phyloP scores from a whole-genome alignment of 768 basidiomycete species.

The Rhizopogon roseolus region DNA sequence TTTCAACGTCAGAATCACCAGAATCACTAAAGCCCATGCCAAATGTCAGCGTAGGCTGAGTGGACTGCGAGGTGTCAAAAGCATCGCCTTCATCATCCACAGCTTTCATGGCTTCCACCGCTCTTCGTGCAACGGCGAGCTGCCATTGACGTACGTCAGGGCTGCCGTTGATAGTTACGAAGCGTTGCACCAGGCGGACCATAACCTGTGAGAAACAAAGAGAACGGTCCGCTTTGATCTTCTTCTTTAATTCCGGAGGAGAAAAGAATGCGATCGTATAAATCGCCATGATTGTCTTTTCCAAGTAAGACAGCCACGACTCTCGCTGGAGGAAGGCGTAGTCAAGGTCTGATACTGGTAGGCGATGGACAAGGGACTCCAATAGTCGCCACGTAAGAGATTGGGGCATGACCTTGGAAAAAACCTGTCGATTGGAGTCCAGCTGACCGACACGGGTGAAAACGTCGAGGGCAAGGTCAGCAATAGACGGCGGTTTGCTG shows the following conservation, averaged over 20 bases:
- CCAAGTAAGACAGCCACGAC: slow-evolving; percentile 71
- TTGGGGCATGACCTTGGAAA: slow-evolving; percentile 58
- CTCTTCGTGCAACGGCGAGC: slow-evolving; percentile 54
- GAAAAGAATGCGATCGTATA: slow-evolving; percentile 86
- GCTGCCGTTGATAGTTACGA: slow-evolving; percentile 41
- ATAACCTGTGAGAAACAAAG: slow-evolving; percentile 70
- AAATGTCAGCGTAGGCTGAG: slow-evolving; percentile 61
- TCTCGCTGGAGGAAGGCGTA: slow-evolving; percentile 62
- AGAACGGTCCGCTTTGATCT: slow-evolving; percentile 57
- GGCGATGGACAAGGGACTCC: slow-evolving; percentile 68
- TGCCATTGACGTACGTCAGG: slow-evolving; percentile 52
- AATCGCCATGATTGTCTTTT: slow-evolving; percentile 75
- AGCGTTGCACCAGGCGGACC: slow-evolving; percentile 65
- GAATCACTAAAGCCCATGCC: slow-evolving; percentile 84
- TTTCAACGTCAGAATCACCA: slow-evolving; percentile 59
- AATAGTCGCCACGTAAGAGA: slow-evolving; percentile 58
- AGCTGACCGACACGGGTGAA: slow-evolving; percentile 74
- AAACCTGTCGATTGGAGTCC: slow-evolving; percentile 74
- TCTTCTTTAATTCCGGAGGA: slow-evolving; percentile 66
- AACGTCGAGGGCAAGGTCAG: slow-evolving; percentile 78
- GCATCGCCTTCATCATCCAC: slow-evolving; percentile 73
- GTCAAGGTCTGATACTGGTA: slow-evolving; percentile 78
- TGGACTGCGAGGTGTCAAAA: slow-evolving; percentile 62
- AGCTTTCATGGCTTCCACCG: slow-evolving; percentile 73
- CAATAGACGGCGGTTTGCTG: slow-evolving; percentile 52